These are phyloP conservation scores for Moelleriella libera DNA, from an alignment of 2,329 filamentous ascomycete species.

Conservation along the genomic window DNA sequence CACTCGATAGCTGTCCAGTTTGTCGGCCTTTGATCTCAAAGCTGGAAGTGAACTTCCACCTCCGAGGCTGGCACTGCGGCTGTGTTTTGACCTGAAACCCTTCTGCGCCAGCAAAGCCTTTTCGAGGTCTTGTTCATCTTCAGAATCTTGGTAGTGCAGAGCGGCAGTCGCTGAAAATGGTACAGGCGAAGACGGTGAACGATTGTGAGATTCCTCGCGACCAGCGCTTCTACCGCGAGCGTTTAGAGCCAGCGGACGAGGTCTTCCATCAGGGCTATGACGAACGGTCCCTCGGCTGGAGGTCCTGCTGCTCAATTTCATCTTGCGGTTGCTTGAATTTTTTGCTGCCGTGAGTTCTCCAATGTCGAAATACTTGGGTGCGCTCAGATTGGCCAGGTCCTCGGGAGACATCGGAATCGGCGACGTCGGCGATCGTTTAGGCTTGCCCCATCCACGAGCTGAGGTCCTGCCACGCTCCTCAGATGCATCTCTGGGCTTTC, in stretches of 20 bases:
- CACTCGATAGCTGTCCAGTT: constrained; percentile 23
- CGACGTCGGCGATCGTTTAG: constrained; percentile 81
- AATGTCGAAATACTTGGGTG: constrained; percentile 19
- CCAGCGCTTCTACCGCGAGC: constrained; percentile 49
- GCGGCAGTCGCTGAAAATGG: constrained; percentile 47
- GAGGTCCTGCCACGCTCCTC: constrained; percentile 56
- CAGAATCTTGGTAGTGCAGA: constrained; percentile 28
- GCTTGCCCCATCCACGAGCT: constrained; percentile 52
- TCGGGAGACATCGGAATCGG: constrained; percentile 91
- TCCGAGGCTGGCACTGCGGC: constrained; percentile 33
- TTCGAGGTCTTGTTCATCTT: constrained; percentile 50
- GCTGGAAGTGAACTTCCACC: no score
- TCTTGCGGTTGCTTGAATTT: constrained; percentile 22
- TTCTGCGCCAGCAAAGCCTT: constrained; percentile 39
- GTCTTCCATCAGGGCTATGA: constrained; percentile 30
- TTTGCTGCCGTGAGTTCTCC: constrained; percentile 26
- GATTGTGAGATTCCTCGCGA: constrained; percentile 40
- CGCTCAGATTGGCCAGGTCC: constrained; percentile 54
- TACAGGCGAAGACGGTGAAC: constrained; percentile 70
- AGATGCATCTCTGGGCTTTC: constrained; percentile 46
- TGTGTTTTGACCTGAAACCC: constrained; percentile 39
- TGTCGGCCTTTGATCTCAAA: constrained; percentile 17
- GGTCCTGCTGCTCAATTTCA: constrained; percentile 26
- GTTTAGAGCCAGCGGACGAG: constrained; percentile 27
- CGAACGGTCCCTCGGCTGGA: constrained; percentile 34